Conservation (phyloP, 225 moss, liverwort and hornwort species). For the Physcomitrellopsis africana region DNA sequence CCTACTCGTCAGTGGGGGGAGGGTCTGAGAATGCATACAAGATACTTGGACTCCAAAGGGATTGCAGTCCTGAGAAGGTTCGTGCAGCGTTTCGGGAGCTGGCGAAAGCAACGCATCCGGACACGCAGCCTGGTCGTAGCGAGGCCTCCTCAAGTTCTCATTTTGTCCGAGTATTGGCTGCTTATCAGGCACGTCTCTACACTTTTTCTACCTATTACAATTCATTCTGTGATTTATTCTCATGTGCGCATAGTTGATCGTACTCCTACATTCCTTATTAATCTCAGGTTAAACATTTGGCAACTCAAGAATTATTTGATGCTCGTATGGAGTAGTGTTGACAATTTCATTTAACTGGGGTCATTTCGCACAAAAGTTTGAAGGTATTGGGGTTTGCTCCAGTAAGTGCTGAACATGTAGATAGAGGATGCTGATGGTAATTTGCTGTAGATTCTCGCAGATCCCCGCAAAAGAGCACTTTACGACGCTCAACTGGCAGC, state of each 20-base stretch:
- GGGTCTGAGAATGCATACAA: conserved; percentile 76
- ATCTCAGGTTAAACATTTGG: neutral
- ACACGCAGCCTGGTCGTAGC: conserved; percentile 57
- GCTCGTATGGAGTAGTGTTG: neutral
- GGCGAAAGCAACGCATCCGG: conserved; percentile 96
- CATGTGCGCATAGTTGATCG: neutral
- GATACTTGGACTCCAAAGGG: conserved; percentile 69
- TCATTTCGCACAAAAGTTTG: neutral
- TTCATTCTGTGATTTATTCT: neutral
- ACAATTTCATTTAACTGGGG: neutral
- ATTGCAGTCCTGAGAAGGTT: conserved; percentile 56
- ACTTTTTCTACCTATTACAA: neutral
- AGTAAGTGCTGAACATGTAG: neutral
- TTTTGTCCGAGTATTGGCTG: conserved; percentile 89
- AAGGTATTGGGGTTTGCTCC: neutral
- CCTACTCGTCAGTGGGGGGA: conserved; percentile 37
- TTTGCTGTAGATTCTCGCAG: conserved; percentile 86
- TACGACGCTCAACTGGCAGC: conserved; percentile 76
- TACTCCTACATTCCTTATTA: neutral
- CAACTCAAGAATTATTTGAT: conserved; percentile 1
- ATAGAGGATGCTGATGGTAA: conserved; percentile 32
- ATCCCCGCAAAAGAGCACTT: conserved; percentile 77
- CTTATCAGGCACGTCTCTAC: conserved; percentile 71
- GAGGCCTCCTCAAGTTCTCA: conserved; percentile 56
- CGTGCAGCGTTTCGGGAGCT: conserved; percentile 74